These are phyloP conservation scores for Saposhnikovia divaricata DNA, from an alignment of 129 eudicot genomes.

Conservation along the genomic window DNA sequence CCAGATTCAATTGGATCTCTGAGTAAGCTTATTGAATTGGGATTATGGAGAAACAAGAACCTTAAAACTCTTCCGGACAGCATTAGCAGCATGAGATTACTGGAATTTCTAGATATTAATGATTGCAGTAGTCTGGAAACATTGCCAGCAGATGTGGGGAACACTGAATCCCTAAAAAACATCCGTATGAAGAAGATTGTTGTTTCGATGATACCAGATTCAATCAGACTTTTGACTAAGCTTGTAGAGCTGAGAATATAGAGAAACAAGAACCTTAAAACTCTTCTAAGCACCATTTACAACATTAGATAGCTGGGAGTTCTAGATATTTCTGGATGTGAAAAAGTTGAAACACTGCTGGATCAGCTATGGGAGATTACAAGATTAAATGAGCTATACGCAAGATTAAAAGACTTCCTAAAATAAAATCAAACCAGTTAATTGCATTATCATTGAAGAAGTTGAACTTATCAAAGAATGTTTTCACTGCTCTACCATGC, in stretches of 20 bases:
- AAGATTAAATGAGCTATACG: too few relatives aligned
- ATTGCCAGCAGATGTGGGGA: neutral
- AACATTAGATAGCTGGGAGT: neutral
- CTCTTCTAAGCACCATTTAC: conserved; percentile 6
- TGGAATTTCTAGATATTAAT: neutral
- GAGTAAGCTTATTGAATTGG: neutral
- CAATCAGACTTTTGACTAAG: conserved; percentile 5
- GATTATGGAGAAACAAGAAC: neutral
- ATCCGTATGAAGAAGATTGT: neutral
- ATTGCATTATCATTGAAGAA: too few relatives aligned
- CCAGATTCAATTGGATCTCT: neutral
- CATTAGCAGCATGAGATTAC: neutral
- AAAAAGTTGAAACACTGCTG: neutral
- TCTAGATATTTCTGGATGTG: neutral
- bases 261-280: conserved; percentile 6
- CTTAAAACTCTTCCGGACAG: neutral
- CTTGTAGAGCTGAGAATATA: neutral
- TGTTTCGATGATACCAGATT: conserved; percentile 10
- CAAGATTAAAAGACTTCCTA: too few relatives aligned
- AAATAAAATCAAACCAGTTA: too few relatives aligned
- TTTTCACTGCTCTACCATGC: neutral
- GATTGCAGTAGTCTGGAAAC: neutral
- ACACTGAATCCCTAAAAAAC: neutral
- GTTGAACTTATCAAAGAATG: too few relatives aligned
- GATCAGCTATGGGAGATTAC: too few relatives aligned